Evolutionary conservation across 2,329 filamentous ascomycete genomes (phyloP).

Genomic region (Ophiostoma populinum): DNA sequence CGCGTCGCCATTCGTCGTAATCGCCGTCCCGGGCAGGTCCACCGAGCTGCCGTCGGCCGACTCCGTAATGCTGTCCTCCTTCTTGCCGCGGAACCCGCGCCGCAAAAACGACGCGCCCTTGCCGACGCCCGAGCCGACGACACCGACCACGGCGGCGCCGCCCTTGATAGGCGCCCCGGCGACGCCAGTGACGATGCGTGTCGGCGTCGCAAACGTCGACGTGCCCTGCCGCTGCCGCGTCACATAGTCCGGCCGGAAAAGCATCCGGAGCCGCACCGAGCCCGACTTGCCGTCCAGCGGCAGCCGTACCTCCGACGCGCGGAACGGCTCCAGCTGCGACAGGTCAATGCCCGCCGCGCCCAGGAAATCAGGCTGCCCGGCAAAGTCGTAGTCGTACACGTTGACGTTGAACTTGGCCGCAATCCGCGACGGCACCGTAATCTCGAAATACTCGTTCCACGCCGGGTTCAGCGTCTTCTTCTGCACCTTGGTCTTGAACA

Average conservation of each 20-base stretch:
- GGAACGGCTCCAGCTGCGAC: slow-evolving; percentile 69
- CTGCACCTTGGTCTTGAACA: slow-evolving; percentile 88
- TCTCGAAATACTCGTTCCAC: slow-evolving; percentile 95
- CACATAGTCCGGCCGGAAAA: slow-evolving; percentile 90
- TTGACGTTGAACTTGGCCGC: slow-evolving; percentile 67
- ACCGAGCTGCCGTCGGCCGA: slow-evolving; percentile 1
- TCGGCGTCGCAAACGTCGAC: slow-evolving; percentile 83
- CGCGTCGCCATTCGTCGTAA: slow-evolving; percentile 26
- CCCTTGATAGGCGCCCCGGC: slow-evolving; percentile 89
- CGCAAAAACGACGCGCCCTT: slow-evolving; percentile 85
- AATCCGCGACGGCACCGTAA: slow-evolving; percentile 65
- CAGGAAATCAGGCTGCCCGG: slow-evolving; percentile 83
- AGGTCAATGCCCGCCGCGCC: slow-evolving; percentile 63
- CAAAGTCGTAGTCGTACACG: slow-evolving; percentile 93
- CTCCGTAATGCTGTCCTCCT: slow-evolving; percentile 31
- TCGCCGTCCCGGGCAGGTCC: slow-evolving; percentile 20
- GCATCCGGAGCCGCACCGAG: slow-evolving; percentile 59
- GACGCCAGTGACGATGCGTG: slow-evolving; percentile 69
- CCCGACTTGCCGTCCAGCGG: slow-evolving; percentile 81
- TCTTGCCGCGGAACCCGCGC: slow-evolving; percentile 59
- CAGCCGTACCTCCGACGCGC: slow-evolving; percentile 55
- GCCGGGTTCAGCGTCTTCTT: slow-evolving; percentile 92
- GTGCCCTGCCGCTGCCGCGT: slow-evolving; percentile 74
- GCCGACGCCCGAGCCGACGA: slow-evolving; percentile 61
- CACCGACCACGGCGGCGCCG: slow-evolving; percentile 56